Conservation (phyloP, 768 basidiomycete species). For the Epithele typhae region DNA sequence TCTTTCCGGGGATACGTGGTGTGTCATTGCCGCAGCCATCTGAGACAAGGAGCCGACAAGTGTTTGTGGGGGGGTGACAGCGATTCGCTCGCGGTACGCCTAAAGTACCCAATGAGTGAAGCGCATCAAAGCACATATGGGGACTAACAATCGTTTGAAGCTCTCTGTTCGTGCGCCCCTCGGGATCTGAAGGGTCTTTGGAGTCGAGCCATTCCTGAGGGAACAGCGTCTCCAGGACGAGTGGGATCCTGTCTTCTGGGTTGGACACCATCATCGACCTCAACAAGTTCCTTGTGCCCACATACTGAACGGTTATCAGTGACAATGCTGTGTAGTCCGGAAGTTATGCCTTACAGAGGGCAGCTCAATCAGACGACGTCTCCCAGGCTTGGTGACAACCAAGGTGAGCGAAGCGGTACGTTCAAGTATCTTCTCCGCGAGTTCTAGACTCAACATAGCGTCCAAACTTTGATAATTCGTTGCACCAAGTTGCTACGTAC, state of each 20-base stretch:
- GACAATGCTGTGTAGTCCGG: no score
- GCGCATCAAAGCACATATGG: neutral
- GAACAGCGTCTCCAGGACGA: conserved; percentile 55
- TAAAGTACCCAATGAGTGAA: conserved; percentile 21
- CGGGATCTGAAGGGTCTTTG: conserved; percentile 45
- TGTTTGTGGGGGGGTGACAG: conserved; percentile 53
- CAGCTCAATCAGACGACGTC: conserved; percentile 50
- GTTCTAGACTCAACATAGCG: conserved; percentile 40
- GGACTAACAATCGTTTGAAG: conserved; percentile 43
- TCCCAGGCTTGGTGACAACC: conserved; percentile 67
- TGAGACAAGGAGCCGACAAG: conserved; percentile 66
- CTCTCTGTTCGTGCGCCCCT: conserved; percentile 61
- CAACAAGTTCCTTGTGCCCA: neutral
- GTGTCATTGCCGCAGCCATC: conserved; percentile 63
- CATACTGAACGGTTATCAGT: no score
- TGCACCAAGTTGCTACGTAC: conserved; percentile 34
- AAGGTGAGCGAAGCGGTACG: conserved; percentile 65
- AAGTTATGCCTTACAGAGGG: conserved; percentile 47
- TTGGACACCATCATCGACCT: conserved; percentile 34
- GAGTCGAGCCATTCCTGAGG: conserved; percentile 57
- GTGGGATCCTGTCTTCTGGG: conserved; percentile 41
- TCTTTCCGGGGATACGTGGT: conserved; percentile 41
- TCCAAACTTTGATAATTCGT: neutral
- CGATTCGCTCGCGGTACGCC: conserved; percentile 42
- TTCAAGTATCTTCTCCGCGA: conserved; percentile 60